Base-by-base conservation (phyloP, 164 flowering plant genomes). In the Magnolia kwangsiensis region DNA sequence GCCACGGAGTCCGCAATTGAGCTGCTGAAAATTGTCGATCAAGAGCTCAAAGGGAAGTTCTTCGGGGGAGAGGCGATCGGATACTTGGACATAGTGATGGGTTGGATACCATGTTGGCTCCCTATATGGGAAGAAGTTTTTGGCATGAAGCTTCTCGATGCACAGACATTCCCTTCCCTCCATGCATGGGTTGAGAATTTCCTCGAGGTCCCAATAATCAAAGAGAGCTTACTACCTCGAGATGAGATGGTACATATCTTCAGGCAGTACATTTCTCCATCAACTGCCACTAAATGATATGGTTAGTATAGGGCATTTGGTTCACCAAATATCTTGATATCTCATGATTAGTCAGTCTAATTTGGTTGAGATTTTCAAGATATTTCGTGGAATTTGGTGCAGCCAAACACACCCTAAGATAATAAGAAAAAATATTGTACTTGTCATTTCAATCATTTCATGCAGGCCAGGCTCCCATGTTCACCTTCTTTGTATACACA, bases 1-100 rank as follows among this genome's bases (percentile, higher is more conserved):
- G 84, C 81, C 16, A 7, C 51, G 8, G 37, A 72, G 72, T 79
- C 81, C 21, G 61, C 76, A 29, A 13, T 3, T 1, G 81, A 79
- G 79, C 84, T 72, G 2, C 51, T 84, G 61, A 24, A 19, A 13
- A n/a, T 27, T 45, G 14, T 74, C 1, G 61, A 74, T 11, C 16
- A 50, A 23, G 31, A 21, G 10, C 19, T 65, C 51, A 23, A 74
- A 13, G 76, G 70, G 59, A 67, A 74, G n/a, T 65, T 64, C 51
- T 21, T 65, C 8, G 70, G 76, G 5, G 70, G 76, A 45, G 76
- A 74, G 31, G 49, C 10, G 8, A 64, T 74, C 61, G 76, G 76
- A 20, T 65, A 37, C 23, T 21, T 64, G 55, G 70, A 74, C 20
- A 9, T 65, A 20, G 61, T 29, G 10, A 20, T 65, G 63, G 70